These are phyloP conservation scores for Daldinia vernicosa DNA, from an alignment of 495 filamentous ascomycete genomes.

Conservation along the genomic window DNA sequence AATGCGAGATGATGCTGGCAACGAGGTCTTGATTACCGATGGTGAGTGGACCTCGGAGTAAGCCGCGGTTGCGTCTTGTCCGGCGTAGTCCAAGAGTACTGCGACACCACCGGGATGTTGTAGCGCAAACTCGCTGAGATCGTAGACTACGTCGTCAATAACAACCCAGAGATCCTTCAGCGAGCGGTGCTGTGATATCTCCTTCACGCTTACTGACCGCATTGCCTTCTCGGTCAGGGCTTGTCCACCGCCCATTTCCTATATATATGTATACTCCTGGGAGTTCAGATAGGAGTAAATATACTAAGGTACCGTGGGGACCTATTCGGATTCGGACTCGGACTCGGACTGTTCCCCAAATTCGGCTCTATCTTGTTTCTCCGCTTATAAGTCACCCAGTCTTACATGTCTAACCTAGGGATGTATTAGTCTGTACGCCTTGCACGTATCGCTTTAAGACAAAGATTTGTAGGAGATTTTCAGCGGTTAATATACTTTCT, in stretches of 20 bases:
- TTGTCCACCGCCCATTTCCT: conserved; percentile 15
- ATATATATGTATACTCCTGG: not conserved
- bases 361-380: not conserved
- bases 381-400: not conserved
- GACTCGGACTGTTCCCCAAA: not conserved
- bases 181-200: conserved; percentile 67
- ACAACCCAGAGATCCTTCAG: conserved; percentile 79
- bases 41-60: conserved; percentile 75
- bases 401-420: no score
- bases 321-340: not conserved
- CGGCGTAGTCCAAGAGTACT: conserved; percentile 74
- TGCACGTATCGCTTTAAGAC: not conserved
- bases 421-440: not conserved
- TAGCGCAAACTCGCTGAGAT: conserved; percentile 71
- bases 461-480: not conserved
- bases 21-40: conserved; percentile 65
- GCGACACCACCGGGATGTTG: conserved; percentile 70
- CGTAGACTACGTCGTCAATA: conserved; percentile 77
- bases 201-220: conserved; percentile 34
- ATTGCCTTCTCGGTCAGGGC: not conserved
- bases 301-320: not conserved
- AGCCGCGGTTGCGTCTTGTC: conserved; percentile 73
- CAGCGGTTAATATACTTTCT: not conserved
- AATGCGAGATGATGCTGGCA: conserved; percentile 62
- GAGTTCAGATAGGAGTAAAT: not conserved